phyloP scores from a whole-genome alignment of 768 basidiomycete genomes.

The Cubamyces lactineus region DNA sequence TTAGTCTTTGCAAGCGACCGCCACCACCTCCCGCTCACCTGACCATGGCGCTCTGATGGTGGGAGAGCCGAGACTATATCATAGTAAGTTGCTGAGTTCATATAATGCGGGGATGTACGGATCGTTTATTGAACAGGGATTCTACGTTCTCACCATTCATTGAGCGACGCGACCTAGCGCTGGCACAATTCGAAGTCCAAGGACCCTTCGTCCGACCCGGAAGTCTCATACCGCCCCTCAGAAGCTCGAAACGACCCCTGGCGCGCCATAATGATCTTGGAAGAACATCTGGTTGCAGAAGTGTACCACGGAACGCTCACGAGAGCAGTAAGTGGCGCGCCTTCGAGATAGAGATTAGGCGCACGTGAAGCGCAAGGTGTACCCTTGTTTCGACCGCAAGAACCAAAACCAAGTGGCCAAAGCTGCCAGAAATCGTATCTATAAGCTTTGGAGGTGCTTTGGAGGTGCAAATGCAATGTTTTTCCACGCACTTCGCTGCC shows the following conservation, averaged over 20 bases:
- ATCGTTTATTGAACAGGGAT: too few species aligned
- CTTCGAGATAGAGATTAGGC: neutral
- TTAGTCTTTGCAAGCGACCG: constrained; percentile 16
- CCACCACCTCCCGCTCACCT: neutral
- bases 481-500: neutral
- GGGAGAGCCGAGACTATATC: too few species aligned
- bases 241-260: neutral
- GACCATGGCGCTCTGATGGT: neutral
- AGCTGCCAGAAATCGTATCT: neutral
- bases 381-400: too few species aligned
- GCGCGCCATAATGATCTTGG: neutral
- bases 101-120: neutral
- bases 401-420: too few species aligned
- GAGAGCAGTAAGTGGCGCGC: neutral
- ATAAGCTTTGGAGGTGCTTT: neutral
- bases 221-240: neutral
- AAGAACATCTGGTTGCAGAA: neutral
- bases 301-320: neutral
- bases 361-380: neutral
- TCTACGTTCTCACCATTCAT: too few species aligned
- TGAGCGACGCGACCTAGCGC: too few species aligned
- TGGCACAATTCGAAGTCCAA: neutral
- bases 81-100: too few species aligned
- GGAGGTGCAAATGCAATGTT: neutral
- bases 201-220: constrained; percentile 1